phyloP scores from a whole-genome alignment of 108 stramenopile genomes.

The Nitzschia sp. region DNA sequence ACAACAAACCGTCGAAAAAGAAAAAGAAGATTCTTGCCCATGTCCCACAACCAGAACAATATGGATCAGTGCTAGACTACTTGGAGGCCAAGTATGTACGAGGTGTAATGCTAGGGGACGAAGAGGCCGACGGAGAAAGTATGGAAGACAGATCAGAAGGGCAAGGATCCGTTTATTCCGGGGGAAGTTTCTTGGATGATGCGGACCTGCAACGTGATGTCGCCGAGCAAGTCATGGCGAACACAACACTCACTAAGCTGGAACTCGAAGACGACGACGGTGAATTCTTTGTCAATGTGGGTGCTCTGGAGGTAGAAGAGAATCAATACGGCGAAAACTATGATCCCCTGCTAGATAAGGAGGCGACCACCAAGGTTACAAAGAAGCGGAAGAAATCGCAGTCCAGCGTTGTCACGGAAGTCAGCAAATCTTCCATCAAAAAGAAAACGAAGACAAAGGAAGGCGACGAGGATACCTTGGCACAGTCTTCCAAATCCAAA shows the following conservation, averaged over 20 bases:
- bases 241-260: conserved; percentile 70
- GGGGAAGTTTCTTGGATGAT: conserved; percentile 78
- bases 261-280: conserved; percentile 73
- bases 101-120: conserved; percentile 68
- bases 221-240: conserved; percentile 77
- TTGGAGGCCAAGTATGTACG: conserved; percentile 86
- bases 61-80: conserved; percentile 76
- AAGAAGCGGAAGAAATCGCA: conserved; percentile 38
- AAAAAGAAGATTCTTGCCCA: conserved; percentile 32
- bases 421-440: background rate
- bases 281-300: conserved; percentile 90
- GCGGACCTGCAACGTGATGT: conserved; percentile 69
- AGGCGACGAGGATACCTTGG: conserved; percentile 6
- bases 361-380: conserved; percentile 9
- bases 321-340: conserved; percentile 65
- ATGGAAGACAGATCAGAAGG: conserved; percentile 52
- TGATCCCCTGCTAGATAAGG: conserved; percentile 54
- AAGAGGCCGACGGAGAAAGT: conserved; percentile 22
- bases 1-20: conserved; percentile 15
- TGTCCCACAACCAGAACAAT: conserved; percentile 51
- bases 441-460: conserved; percentile 14
- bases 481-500: conserved; percentile 16
- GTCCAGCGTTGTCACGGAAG: background rate
- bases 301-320: conserved; percentile 80
- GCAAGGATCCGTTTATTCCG: conserved; percentile 67